Base-by-base conservation (phyloP, 306 rosid species). In the Vigna trinervia region DNA sequence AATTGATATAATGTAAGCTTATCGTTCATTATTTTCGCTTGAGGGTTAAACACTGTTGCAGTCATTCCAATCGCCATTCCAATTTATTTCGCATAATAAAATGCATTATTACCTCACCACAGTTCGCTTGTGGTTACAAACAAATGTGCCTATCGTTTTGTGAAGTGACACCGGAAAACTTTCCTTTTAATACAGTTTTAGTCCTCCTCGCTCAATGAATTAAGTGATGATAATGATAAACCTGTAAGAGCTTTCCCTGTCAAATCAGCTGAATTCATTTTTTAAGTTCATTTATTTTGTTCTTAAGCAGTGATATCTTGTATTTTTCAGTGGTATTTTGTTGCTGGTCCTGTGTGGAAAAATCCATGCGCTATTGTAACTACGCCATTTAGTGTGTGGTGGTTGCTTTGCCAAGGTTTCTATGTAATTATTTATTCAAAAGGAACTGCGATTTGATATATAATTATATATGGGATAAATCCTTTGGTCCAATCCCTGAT, bases 341-440 rank as follows among this genome's bases (percentile, higher is more conserved):
- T 50, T 65, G 79, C 22, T 70, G 77, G 82, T 60, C 52, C 41
- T 17, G 23, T n/a, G 2, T 58, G 64, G 34, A 15, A 28, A 64
- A 54, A 63, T 62, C 50, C 62, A 46, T 15, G 17, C 56, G 22
- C 22, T 74, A 11, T 54, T 60, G 65, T 75, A 50, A 70, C 62
- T 62, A 56, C 14, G 39, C 53, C 53, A 59, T 77, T 22, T 72
- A 22, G 30, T 60, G 13, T 36, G 50, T 53, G 56, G 45, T 46
- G 80, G 50, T 46, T 74, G 65, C 47, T 59, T 64, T 15, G 48
- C 30, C 69, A 17, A 52, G 64, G 2, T 30, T 50, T 64, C 65
- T 73, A 60, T 51, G 59, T 72, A 23, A 60, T 80, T 52, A 45
- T 48, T 56, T 77, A 15, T 71, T 53, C 61, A 58, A 8, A 39